Evolutionary conservation across 2,329 filamentous ascomycete genomes (phyloP).

Genomic region (Emmonsiellopsis sp.): DNA sequence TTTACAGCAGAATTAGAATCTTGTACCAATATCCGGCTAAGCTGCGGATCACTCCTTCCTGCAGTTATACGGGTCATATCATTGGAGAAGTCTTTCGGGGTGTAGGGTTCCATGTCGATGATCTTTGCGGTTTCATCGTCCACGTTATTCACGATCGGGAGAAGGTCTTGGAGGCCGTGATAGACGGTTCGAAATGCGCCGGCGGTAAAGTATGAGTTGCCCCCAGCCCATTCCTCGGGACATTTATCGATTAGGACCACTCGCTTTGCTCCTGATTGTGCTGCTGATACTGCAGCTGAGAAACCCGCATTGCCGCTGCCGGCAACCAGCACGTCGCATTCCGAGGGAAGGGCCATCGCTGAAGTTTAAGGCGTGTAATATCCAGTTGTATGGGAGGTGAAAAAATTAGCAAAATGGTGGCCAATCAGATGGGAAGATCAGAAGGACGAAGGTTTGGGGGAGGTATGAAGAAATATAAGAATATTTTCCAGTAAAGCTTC

Average conservation of each 20-base stretch:
- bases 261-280: conserved; percentile 33
- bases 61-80: conserved; percentile 51
- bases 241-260: conserved; percentile 53
- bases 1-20: conserved; percentile 44
- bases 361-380: too few species aligned
- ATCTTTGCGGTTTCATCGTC: conserved; percentile 33
- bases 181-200: conserved; percentile 53
- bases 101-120: conserved; percentile 53
- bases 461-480: too few species aligned
- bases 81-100: conserved; percentile 41
- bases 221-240: conserved; percentile 50
- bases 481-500: too few species aligned
- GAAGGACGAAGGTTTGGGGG: too few species aligned
- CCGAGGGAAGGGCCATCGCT: conserved; percentile 6
- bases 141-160: conserved; percentile 55
- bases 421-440: too few species aligned
- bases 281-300: conserved; percentile 48
- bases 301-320: conserved; percentile 59
- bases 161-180: conserved; percentile 45
- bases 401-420: too few species aligned
- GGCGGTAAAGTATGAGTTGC: conserved; percentile 57
- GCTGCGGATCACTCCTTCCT: conserved; percentile 41
- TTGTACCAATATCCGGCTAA: conserved; percentile 42
- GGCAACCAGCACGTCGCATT: conserved; percentile 40
- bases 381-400: too few species aligned